Evolutionary conservation across 441 rosid species (phyloP), one percentile per base, ranked within the genome.

Genomic region (Brassica hybrid): DNA sequence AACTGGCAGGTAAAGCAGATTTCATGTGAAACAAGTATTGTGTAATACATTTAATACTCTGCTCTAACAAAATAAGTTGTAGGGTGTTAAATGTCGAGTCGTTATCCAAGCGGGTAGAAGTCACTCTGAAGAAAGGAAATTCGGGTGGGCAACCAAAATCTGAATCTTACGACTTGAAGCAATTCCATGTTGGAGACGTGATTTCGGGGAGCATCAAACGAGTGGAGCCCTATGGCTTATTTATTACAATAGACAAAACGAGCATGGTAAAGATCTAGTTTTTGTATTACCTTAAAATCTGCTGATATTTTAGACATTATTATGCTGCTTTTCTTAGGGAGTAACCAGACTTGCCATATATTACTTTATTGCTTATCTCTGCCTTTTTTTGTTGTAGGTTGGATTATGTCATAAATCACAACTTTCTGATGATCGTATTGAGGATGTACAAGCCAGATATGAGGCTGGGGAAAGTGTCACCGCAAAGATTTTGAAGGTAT

Each of bases 331-430:
- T 19, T 38, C 52, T 71, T 54, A 18, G 11, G 21, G 57, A 71
- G 78, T 56, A 12, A 52, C 38, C 25, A 72, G 67, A 32, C 43
- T 62, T 72, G 65, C 16, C n/a, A 43, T 56, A 56, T 6, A 66
- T 56, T 50, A 34, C 45, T 41, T 25, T 30, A 30, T 30, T 30
- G 6, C n/a, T n/a, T n/a, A n/a, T 11, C 30, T 48, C 13, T 27
- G n/a, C 69, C 76, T 68, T 77, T 67, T 66, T 63, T 77, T 30
- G 43, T 76, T 66, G 19, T 82, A 96, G 99, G 98, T 92, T 83
- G 99, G 99, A 69, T 86, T 93, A 66, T 96, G 97, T 79, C 93
- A n/a, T n/a, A n/a, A n/a, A n/a, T n/a, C n/a, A n/a, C n/a, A n/a
- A n/a, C n/a, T n/a, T n/a, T n/a, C n/a, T 9, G 97, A 90, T 71